Conservation (phyloP, 192 early-diverging fungal genomes). For the Chytriomyces confervae region DNA sequence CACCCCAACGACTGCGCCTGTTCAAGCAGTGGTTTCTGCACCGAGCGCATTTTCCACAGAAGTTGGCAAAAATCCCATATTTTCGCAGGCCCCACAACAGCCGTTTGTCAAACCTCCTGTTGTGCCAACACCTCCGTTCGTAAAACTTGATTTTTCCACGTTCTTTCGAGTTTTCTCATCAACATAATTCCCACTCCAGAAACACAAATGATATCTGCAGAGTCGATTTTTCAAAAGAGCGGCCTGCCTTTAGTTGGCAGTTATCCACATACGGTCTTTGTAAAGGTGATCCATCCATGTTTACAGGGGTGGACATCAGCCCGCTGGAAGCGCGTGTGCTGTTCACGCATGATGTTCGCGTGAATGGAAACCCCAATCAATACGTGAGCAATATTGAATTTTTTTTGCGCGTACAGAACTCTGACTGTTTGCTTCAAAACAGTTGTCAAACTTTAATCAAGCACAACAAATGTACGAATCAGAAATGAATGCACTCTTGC, state of each 20-base stretch:
- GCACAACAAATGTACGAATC: neutral
- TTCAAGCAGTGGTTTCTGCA: neutral
- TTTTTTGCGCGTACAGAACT: neutral
- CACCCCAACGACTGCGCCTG: neutral
- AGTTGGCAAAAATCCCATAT: neutral
- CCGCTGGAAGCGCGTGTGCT: neutral
- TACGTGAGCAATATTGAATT: neutral
- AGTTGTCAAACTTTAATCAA: neutral
- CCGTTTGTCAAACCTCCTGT: neutral
- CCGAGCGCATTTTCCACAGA: neutral
- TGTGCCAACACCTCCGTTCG: neutral
- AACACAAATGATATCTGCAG: neutral
- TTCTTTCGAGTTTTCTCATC: neutral
- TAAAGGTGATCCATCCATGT: neutral
- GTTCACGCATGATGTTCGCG: neutral
- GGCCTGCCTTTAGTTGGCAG: neutral
- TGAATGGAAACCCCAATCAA: neutral
- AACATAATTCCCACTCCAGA: neutral
- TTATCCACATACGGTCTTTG: neutral
- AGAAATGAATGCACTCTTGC: neutral
- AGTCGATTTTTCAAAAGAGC: neutral
- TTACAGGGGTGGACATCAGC: neutral
- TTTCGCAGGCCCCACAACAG: neutral
- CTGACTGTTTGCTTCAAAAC: neutral
- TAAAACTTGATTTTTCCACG: neutral